These are phyloP conservation scores for Macrolepiota dolichaula DNA, from an alignment of 768 basidiomycete genomes.

Conservation along the genomic window DNA sequence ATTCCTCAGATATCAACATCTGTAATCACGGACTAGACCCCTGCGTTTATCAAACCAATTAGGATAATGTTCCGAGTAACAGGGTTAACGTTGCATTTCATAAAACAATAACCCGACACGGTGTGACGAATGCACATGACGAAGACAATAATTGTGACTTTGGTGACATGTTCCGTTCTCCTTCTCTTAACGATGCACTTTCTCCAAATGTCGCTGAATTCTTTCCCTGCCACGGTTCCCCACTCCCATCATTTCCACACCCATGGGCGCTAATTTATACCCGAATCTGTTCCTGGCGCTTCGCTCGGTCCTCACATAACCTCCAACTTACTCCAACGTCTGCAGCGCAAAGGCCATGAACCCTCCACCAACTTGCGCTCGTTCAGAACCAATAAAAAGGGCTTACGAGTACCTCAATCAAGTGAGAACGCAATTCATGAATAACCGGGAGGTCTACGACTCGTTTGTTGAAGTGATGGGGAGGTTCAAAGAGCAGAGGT, in stretches of 20 bases:
- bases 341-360: slow-evolving; percentile 2
- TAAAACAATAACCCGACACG: background rate
- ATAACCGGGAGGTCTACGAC: slow-evolving; percentile 9
- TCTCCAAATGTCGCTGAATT: background rate
- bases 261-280: slow-evolving; percentile 7
- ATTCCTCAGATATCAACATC: background rate
- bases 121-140: slow-evolving; percentile 12
- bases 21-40: background rate
- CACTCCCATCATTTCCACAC: background rate
- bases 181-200: background rate
- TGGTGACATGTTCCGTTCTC: background rate
- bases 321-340: slow-evolving; percentile 2
- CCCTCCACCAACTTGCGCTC: background rate
- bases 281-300: slow-evolving; percentile 3
- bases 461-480: slow-evolving; percentile 11
- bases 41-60: slow-evolving; percentile 1
- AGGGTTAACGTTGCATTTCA: background rate
- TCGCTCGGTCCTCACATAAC: background rate
- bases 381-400: background rate
- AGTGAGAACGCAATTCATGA: slow-evolving; percentile 10
- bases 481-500: slow-evolving; percentile 10
- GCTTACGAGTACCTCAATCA: slow-evolving; percentile 11
- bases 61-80: background rate
- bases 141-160: slow-evolving; percentile 1
- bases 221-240: background rate